These are phyloP conservation scores for Phytophthora chlamydospora DNA, from an alignment of 352 stramenopile genomes.

Conservation along the genomic window DNA sequence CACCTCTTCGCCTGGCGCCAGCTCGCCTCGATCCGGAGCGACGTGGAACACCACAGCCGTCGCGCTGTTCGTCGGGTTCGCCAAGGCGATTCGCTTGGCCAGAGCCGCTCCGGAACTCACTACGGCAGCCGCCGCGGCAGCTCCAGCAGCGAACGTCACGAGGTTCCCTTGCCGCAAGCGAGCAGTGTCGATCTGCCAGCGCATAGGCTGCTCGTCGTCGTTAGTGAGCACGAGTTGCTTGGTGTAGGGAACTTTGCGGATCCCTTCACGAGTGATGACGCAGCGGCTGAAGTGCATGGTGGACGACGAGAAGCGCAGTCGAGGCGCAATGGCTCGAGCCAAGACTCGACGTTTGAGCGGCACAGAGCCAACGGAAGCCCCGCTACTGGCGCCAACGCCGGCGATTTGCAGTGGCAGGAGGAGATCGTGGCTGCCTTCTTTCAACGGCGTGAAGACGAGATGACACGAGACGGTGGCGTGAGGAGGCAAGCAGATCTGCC, in stretches of 20 bases:
- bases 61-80: conserved; percentile 36
- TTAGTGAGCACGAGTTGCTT: conserved; percentile 85
- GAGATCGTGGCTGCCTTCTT: conserved; percentile 53
- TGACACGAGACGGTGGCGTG: conserved; percentile 75
- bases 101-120: conserved; percentile 10
- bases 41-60: conserved; percentile 80
- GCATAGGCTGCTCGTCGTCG: conserved; percentile 55
- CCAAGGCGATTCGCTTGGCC: conserved; percentile 36
- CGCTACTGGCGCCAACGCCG: conserved; percentile 38
- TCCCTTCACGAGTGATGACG: conserved; percentile 86
- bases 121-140: conserved; percentile 6
- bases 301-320: conserved; percentile 73
- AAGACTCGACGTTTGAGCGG: conserved; percentile 53
- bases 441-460: conserved; percentile 72
- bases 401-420: conserved; percentile 80
- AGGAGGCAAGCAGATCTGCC: conserved; percentile 76
- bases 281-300: conserved; percentile 84
- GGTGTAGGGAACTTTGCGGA: conserved; percentile 89
- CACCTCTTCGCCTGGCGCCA: conserved; percentile 78
- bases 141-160: conserved; percentile 29
- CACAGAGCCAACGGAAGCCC: conserved; percentile 17
- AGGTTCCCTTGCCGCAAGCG: conserved; percentile 34
- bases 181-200: conserved; percentile 81
- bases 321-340: conserved; percentile 60
- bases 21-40: conserved; percentile 75